Base-by-base conservation (phyloP, 768 basidiomycete genomes). In the Hemileccinum impolitum region DNA sequence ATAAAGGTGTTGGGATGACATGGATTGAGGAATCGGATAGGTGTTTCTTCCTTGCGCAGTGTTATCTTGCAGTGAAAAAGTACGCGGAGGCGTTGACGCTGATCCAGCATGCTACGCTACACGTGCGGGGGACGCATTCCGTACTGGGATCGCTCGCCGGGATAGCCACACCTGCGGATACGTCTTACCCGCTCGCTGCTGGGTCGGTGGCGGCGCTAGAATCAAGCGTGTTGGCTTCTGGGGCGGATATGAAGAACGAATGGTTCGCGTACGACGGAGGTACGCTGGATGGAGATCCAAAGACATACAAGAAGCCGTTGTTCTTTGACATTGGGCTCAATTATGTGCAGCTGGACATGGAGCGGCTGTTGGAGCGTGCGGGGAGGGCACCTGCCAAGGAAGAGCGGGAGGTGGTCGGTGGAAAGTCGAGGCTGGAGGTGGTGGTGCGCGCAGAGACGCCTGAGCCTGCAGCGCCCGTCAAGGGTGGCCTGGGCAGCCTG, bases 291-390 rank as follows among this genome's bases (percentile, higher is more conserved):
- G 63, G 64, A 0, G 74, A 78, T 41, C 62, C 72, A 42, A 74
- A 76, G 58, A 66, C 73, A 34, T 73, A 84, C 61, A 84, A 85
- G 72, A 95, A 95, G 63, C 90, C 91, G 14, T 60, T 92, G 35
- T 96, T 97, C 74, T 96, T 94, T 69, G 90, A 96, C 64, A 87
- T 92, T 52, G 94, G 92, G 15, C 81, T 94, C 59, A 96, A 95
- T 68, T 96, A 95, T 62, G 84, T 91, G 47, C 82, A 88, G 54
- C 68, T 93, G 51, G 89, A 94, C 59, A 85, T 94, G 82, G 87
- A 90, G 39, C 71, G 79, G 43, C 67, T 96, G 50, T 70, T 82
- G 59, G 78, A 76, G 50, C 74, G 86, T 15, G 88, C 85, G 3
- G 92, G 92, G 2, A 84, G 82, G 70, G 64, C 65, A 12, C 43